Evolutionary conservation across 345 rosid species (phyloP).

Genomic region (Murraya paniculata): DNA sequence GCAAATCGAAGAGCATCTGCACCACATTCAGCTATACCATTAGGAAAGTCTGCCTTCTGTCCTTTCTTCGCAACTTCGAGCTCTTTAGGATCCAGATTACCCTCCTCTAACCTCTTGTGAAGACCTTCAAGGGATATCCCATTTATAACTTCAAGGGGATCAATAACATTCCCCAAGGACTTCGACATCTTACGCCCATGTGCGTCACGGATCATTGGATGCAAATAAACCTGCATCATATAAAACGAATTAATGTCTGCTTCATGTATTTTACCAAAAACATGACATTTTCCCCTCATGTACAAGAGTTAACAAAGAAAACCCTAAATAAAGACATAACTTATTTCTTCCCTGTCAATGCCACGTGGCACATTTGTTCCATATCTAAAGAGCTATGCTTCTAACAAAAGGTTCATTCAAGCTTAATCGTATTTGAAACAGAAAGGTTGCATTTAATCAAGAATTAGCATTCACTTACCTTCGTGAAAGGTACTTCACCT

Average conservation of each 20-base stretch:
- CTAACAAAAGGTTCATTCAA: not conserved
- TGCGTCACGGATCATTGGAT: slow-evolving; percentile 98
- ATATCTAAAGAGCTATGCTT: not conserved
- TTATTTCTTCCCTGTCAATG: not conserved
- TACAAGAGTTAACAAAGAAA: not conserved
- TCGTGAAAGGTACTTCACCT: slow-evolving; percentile 85
- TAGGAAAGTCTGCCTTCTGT: slow-evolving; percentile 75
- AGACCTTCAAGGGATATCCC: slow-evolving; percentile 86
- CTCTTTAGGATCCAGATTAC: slow-evolving; percentile 80
- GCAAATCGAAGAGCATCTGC: slow-evolving; percentile 98
- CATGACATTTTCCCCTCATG: not conserved
- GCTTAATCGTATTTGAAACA: not conserved
- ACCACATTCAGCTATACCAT: slow-evolving; percentile 96
- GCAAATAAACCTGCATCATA: slow-evolving; percentile 71
- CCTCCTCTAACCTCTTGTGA: slow-evolving; percentile 72
- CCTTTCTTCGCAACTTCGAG: slow-evolving; percentile 73
- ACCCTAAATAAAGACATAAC: not conserved
- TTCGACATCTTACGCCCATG: slow-evolving; percentile 98
- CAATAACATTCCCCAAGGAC: slow-evolving; percentile 87
- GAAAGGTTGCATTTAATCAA: not conserved
- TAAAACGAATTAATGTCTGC: slow-evolving; percentile 3
- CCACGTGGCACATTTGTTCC: not conserved
- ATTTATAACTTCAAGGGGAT: slow-evolving; percentile 89
- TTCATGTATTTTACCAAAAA: not conserved
- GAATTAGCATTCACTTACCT: slow-evolving; percentile 40